phyloP scores from a whole-genome alignment of 805 yeast species.

The Saccharomycopsis oosterbeekiorum region DNA sequence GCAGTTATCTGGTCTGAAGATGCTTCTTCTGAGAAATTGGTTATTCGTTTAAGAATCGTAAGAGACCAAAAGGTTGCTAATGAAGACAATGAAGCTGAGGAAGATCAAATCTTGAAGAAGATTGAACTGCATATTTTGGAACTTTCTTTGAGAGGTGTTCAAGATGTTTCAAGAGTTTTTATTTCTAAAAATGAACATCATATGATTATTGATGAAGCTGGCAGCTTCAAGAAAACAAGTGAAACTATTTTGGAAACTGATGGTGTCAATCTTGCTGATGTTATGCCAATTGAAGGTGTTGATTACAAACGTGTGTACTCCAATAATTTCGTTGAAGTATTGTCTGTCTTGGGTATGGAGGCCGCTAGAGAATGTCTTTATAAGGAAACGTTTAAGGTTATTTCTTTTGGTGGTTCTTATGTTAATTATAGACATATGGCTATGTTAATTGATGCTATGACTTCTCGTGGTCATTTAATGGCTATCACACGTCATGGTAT shows the following conservation, averaged over 20 bases:
- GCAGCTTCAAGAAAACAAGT: constrained; percentile 80
- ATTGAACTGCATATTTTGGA: constrained; percentile 96
- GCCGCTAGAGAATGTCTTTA: constrained; percentile 93
- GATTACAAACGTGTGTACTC: constrained; percentile 87
- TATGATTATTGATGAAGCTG: constrained; percentile 53
- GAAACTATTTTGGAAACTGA: constrained; percentile 99
- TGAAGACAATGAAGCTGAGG: constrained; percentile 91
- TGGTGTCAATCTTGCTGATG: constrained; percentile 93
- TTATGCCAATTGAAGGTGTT: constrained; percentile 90
- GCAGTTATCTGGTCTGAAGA: constrained; percentile 99
- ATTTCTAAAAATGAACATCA: constrained; percentile 35
- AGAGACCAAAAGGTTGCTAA: constrained; percentile 92
- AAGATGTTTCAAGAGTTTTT: constrained; percentile 82
- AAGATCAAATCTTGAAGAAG: constrained; percentile 90
- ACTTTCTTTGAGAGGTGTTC: constrained; percentile 90
- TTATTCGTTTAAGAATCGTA: constrained; percentile 96
- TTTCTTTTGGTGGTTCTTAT: constrained; percentile 99
- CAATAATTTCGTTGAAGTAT: constrained; percentile 90
- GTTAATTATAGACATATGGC: constrained; percentile 99
- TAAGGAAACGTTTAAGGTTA: constrained; percentile 91
- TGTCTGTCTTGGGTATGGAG: constrained; percentile 94
- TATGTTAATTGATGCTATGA: constrained; percentile 93
- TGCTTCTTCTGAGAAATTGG: constrained; percentile 82
- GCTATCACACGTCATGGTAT: constrained; percentile 99
- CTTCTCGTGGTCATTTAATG: constrained; percentile 95